Percentiles rank a stretch among this genome's conserved stretches.
Evolutionary conservation across 352 stramenopile genomes (phyloP).

Genomic region (Pythium chondricola): DNA sequence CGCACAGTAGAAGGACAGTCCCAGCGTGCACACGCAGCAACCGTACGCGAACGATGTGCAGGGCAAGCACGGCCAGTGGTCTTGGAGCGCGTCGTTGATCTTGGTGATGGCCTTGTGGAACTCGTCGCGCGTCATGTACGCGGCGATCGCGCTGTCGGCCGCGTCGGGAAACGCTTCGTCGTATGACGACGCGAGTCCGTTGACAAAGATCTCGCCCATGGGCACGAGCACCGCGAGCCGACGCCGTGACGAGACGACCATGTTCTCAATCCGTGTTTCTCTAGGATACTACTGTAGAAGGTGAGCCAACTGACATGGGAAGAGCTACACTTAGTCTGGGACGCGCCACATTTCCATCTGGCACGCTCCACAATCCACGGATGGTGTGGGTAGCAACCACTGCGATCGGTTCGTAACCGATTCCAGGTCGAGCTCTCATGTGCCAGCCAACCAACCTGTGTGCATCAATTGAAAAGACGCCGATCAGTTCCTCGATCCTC

Average conservation of each 20-base stretch:
- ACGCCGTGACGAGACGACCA: conserved; percentile 9
- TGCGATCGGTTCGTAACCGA: background rate
- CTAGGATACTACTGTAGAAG: background rate
- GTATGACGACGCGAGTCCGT: conserved; percentile 68
- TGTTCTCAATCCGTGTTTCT: background rate
- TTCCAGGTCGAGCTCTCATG: conserved; percentile 3
- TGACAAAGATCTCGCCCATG: conserved; percentile 72
- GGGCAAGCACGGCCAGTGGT: conserved; percentile 82
- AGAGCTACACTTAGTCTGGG: too few species aligned
- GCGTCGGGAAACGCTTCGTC: conserved; percentile 64
- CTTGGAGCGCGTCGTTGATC: conserved; percentile 76
- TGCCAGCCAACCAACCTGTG: conserved; percentile 17
- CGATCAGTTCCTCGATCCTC: background rate
- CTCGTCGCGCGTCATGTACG: conserved; percentile 53
- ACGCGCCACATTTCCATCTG: background rate
- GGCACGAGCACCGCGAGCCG: conserved; percentile 47
- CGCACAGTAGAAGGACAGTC: conserved; percentile 78
- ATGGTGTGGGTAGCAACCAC: background rate
- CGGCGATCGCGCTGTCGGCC: conserved; percentile 24
- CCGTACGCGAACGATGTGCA: conserved; percentile 76
- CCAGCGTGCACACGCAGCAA: conserved; percentile 78
- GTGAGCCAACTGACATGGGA: background rate
- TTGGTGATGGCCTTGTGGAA: conserved; percentile 54
- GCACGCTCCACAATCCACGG: background rate
- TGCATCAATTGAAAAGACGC: conserved; percentile 13